Evolutionary conservation across 257 asterid genomes (phyloP).

Genomic region (Lycium barbarum): DNA sequence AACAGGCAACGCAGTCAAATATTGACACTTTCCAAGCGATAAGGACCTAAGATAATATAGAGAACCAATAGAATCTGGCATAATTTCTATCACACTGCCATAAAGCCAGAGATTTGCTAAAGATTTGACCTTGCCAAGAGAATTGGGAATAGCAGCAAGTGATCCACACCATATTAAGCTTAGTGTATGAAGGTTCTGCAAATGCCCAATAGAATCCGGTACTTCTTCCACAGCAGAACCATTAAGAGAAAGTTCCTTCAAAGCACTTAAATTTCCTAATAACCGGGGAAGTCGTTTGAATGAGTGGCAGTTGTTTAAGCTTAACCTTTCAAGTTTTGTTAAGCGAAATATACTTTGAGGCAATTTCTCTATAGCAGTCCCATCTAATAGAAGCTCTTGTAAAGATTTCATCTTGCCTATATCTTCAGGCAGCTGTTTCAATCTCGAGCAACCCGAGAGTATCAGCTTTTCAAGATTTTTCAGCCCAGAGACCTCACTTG

Average conservation of each 20-base stretch:
- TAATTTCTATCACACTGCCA: conserved; percentile 26
- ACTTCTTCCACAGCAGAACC: conserved; percentile 37
- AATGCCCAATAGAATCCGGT: conserved; percentile 37
- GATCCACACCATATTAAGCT: conserved; percentile 36
- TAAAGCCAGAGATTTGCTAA: conserved; percentile 37
- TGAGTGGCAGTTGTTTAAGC: conserved; percentile 29
- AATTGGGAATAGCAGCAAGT: conserved; percentile 34
- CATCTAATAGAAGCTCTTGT: conserved; percentile 40
- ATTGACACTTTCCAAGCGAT: conserved; percentile 30
- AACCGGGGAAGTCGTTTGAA: conserved; percentile 35
- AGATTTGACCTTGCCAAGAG: conserved; percentile 39
- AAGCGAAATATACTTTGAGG: conserved; percentile 36
- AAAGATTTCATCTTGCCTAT: conserved; percentile 37
- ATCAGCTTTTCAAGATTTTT: conserved; percentile 44
- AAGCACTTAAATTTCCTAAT: conserved; percentile 41
- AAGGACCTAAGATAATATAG: conserved; percentile 39
- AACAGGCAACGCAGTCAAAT: conserved; percentile 33
- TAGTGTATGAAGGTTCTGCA: conserved; percentile 39
- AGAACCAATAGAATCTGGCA: conserved; percentile 43
- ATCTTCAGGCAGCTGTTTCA: conserved; percentile 37
- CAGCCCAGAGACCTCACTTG: conserved; percentile 48
- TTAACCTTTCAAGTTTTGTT: conserved; percentile 36
- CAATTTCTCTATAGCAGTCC: conserved; percentile 33
- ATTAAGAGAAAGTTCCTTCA: conserved; percentile 38
- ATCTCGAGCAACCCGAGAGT: conserved; percentile 43